Evolutionary conservation across 2,329 filamentous ascomycete species (phyloP).

Genomic region (Paecilomyces fulvus): DNA sequence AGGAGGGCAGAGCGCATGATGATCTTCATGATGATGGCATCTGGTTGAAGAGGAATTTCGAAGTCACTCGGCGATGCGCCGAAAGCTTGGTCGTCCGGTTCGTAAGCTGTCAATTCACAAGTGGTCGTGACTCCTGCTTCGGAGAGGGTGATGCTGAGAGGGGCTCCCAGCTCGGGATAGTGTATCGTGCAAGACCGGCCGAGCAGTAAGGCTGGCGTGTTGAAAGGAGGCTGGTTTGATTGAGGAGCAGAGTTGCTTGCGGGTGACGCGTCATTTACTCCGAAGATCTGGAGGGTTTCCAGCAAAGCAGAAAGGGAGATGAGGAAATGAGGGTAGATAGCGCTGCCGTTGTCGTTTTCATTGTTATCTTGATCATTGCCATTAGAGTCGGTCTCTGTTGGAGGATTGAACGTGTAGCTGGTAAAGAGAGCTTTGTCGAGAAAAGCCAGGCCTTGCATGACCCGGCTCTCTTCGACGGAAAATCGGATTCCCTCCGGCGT

Average conservation of each 20-base stretch:
- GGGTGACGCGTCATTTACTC: constrained; percentile 55
- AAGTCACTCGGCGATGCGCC: constrained; percentile 18
- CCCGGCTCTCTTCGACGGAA: constrained; percentile 75
- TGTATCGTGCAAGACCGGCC: constrained; percentile 77
- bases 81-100: constrained; percentile 61
- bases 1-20: constrained; percentile 66
- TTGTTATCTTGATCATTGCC: constrained; percentile 19
- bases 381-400: constrained; percentile 15
- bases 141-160: constrained; percentile 76
- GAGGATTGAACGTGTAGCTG: constrained; percentile 62
- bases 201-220: constrained; percentile 71
- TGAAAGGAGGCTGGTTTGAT: constrained; percentile 47
- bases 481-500: constrained; percentile 79
- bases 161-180: constrained; percentile 65
- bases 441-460: constrained; percentile 85
- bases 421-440: constrained; percentile 85
- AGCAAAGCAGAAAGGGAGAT: constrained; percentile 80
- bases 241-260: constrained; percentile 23
- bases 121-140: constrained; percentile 82
- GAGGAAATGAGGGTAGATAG: constrained; percentile 62
- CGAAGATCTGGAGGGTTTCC: constrained; percentile 93
- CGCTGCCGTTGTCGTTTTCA: constrained; percentile 15
- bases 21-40: constrained; percentile 77
- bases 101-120: constrained; percentile 83
- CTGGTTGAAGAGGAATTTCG: constrained; percentile 74